A percentile compares a stretch with the other conserved stretches of the same genome.
Evolutionary conservation across 306 rosid species (phyloP).

Genomic region (Potentilla sterilis): DNA sequence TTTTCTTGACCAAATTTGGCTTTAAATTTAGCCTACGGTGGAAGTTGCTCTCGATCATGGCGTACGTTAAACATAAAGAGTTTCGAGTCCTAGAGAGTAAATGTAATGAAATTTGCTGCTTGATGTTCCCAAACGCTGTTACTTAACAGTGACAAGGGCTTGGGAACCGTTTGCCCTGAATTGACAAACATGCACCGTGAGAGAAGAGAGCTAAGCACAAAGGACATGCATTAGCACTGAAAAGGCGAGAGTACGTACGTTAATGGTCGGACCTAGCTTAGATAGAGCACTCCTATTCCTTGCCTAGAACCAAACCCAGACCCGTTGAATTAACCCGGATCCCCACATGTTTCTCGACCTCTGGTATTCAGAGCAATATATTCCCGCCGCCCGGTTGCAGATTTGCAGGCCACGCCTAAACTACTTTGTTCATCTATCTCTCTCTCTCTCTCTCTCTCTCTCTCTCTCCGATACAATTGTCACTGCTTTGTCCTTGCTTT

Average conservation of each 20-base stretch:
- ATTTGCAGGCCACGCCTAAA: slow-evolving; percentile 44
- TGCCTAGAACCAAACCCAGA: background rate
- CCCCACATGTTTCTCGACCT: background rate
- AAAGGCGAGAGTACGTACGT: slow-evolving; percentile 5
- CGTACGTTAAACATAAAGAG: no score
- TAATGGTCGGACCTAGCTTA: slow-evolving; percentile 13
- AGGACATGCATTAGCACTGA: background rate
- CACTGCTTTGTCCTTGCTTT: slow-evolving; percentile 51
- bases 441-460: background rate
- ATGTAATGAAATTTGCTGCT: no score
- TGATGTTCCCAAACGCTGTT: no score
- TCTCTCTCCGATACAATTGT: background rate
- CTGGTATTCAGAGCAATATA: slow-evolving; percentile 36
- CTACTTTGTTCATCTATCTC: background rate
- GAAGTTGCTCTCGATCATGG: no score
- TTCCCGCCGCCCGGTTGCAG: slow-evolving; percentile 53
- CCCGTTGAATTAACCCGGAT: slow-evolving; percentile 1
- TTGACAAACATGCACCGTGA: background rate
- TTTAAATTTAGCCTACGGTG: no score
- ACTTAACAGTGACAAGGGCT: background rate
- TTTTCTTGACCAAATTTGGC: no score
- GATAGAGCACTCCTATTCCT: background rate
- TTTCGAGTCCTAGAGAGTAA: no score
- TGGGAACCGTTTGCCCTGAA: background rate
- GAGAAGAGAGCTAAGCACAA: background rate